A percentile compares a stretch with the other conserved stretches of the same genome.
These are phyloP conservation scores for Lactuca saligna DNA, from an alignment of 129 eudicot species.

Conservation along the genomic window DNA sequence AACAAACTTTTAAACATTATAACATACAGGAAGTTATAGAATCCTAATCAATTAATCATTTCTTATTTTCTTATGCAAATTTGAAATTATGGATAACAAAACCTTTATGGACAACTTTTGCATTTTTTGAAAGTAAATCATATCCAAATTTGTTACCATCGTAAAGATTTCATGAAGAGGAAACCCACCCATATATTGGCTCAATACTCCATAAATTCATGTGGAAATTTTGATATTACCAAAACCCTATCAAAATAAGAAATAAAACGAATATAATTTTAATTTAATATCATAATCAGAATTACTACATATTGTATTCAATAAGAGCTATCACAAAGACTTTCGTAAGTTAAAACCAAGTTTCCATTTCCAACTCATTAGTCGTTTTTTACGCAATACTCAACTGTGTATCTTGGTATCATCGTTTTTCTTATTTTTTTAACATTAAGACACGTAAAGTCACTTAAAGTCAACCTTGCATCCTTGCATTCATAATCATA, in stretches of 20 bases:
- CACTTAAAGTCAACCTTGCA: slow-evolving; percentile 19
- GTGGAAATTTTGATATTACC: not conserved
- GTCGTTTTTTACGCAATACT: not conserved
- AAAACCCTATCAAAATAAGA: not conserved
- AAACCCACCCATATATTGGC: not conserved
- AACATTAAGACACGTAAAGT: not conserved
- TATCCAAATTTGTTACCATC: not conserved
- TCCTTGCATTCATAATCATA: slow-evolving; percentile 25
- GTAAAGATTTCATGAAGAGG: too few species aligned
- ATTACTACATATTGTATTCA: too few species aligned
- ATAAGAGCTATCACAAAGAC: not conserved
- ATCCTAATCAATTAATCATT: not conserved
- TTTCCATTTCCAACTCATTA: too few species aligned
- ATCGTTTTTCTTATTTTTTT: not conserved
- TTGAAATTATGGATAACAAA: not conserved
- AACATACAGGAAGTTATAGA: too few species aligned
- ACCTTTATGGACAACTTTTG: too few species aligned
- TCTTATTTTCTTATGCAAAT: not conserved
- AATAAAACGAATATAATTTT: too few species aligned
- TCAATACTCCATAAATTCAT: not conserved
- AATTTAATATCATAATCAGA: not conserved
- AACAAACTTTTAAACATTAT: too few species aligned
- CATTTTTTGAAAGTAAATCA: too few species aligned
- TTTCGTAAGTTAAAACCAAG: not conserved
- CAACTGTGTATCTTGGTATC: not conserved